Base-by-base conservation (phyloP, 2,329 filamentous ascomycete species). In the Aspergillus oerlinghausenensis region DNA sequence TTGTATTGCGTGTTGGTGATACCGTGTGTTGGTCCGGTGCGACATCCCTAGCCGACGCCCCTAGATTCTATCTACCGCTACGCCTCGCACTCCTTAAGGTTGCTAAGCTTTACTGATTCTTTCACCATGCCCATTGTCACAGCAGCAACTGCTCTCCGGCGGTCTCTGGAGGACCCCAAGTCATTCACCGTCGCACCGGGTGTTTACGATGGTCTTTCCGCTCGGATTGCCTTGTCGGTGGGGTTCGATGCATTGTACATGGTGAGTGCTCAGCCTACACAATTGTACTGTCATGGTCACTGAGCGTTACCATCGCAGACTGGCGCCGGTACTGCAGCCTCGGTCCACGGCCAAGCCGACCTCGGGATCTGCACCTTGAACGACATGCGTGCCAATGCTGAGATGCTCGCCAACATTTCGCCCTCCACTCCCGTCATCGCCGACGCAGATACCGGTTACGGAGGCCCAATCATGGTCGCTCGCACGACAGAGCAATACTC, bases 401-500 rank as follows among this genome's bases (percentile, higher is more conserved):
- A 79, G 59, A 83, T 81, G 79, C 78, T 82, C 52, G 79, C 79
- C 3, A 78, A 77, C 51, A 74, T 83, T 3, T 75, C 79, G 40
- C 78, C 79, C 0, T 71, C 72, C 32, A 76, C 72, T 2, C 79
- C 81, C 6, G 68, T 83, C 4, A 82, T 83, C 57, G 80, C 80
- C 26, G 81, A 83, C 56, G 79, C 79, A 60, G 81, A 83, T 62
- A 83, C 80, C 4, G 81, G 81, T 32, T 83, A 82, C 62, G 80
- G 80, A 47, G 80, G 80, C 0, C 73, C 74, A n/a, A 71, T 76
- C 49, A 77, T 76, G 74, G 74, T 81, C 35, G 75, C 77, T 11
- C 75, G 79, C 17, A 81, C 80, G 4, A 77, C 80, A 4, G 72
- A 75, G 25, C 72, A 78, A 50, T 83, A 83, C 67, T 77, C 78